Evolutionary conservation across 257 asterid species (phyloP).

Genomic region (Leptodermis oblonga): DNA sequence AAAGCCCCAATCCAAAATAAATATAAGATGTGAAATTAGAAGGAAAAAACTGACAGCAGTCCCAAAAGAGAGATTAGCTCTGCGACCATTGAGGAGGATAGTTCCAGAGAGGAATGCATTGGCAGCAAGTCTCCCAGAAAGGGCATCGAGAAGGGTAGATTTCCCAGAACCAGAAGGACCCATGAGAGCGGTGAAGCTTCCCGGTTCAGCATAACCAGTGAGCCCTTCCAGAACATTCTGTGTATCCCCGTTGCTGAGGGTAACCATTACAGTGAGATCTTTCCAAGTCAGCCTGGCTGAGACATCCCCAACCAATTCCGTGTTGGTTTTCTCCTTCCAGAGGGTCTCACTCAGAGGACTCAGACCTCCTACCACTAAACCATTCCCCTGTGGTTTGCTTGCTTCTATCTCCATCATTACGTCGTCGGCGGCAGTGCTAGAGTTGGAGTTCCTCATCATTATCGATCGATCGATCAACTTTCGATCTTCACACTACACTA

Average conservation of each 20-base stretch:
- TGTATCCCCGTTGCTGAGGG: conserved; percentile 65
- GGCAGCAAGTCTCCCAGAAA: conserved; percentile 84
- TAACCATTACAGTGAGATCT: conserved; percentile 81
- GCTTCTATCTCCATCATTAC: conserved; percentile 96
- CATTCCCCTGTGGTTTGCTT: conserved; percentile 59
- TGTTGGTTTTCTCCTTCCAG: conserved; percentile 86
- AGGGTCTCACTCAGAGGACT: conserved; percentile 91
- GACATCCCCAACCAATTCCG: conserved; percentile 79
- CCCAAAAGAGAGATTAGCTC: conserved; percentile 83
- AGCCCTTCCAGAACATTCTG: conserved; percentile 77
- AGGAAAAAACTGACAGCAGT: conserved; percentile 57
- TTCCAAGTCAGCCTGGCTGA: conserved; percentile 90
- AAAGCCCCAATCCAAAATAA: no score
- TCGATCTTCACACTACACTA: no score
- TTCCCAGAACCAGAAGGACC: conserved; percentile 99
- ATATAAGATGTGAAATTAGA: not conserved
- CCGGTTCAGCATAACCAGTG: conserved; percentile 90
- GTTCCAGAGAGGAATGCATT: conserved; percentile 84
- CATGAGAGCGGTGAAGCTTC: conserved; percentile 90
- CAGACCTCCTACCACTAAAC: conserved; percentile 73
- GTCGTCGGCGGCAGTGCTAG: conserved; percentile 32
- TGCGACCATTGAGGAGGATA: conserved; percentile 81
- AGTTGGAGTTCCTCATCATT: no score
- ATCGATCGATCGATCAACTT: no score
- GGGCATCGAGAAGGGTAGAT: conserved; percentile 85